Evolutionary conservation across 805 yeast genomes (phyloP).

Genomic region (Spathaspora hagerdaliae): DNA sequence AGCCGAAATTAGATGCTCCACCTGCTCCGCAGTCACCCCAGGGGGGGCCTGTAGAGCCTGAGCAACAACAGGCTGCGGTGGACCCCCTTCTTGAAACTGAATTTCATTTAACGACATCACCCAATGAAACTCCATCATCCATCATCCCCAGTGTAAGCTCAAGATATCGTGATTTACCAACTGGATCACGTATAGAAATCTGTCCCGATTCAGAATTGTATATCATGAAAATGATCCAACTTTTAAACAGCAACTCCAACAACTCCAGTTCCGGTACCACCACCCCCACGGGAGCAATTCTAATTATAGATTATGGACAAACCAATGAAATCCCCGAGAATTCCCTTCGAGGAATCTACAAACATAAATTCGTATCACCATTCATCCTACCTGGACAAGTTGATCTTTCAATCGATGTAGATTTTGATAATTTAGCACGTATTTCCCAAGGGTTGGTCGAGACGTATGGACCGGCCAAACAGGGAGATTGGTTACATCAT

Average conservation of each 20-base stretch:
- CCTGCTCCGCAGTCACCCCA: slow-evolving; percentile 5
- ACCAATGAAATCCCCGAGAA: slow-evolving; percentile 60
- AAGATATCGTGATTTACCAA: slow-evolving; percentile 51
- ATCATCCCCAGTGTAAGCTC: slow-evolving; percentile 47
- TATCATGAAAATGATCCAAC: slow-evolving; percentile 47
- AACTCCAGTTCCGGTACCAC: no score
- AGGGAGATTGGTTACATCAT: slow-evolving; percentile 74
- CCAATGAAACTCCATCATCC: slow-evolving; percentile 60
- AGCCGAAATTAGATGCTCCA: slow-evolving; percentile 19
- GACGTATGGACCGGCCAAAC: slow-evolving; percentile 60
- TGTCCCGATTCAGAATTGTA: slow-evolving; percentile 70
- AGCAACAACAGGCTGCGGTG: background rate
- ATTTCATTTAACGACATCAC: slow-evolving; percentile 56
- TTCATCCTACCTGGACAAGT: slow-evolving; percentile 73
- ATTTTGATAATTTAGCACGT: slow-evolving; percentile 53
- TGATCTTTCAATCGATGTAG: slow-evolving; percentile 82
- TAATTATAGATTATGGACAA: slow-evolving; percentile 79
- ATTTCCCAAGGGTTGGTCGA: slow-evolving; percentile 2
- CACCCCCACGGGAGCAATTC: slow-evolving; percentile 62
- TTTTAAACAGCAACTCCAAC: slow-evolving; percentile 25
- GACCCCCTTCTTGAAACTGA: slow-evolving; percentile 21
- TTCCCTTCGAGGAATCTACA: slow-evolving; percentile 67
- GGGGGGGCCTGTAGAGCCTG: background rate
- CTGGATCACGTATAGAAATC: slow-evolving; percentile 61
- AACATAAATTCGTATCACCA: slow-evolving; percentile 73